Evolutionary conservation across 148 eudicot genomes (phyloP), one percentile per base, ranked within the genome.

Genomic region (Fagopyrum tataricum): DNA sequence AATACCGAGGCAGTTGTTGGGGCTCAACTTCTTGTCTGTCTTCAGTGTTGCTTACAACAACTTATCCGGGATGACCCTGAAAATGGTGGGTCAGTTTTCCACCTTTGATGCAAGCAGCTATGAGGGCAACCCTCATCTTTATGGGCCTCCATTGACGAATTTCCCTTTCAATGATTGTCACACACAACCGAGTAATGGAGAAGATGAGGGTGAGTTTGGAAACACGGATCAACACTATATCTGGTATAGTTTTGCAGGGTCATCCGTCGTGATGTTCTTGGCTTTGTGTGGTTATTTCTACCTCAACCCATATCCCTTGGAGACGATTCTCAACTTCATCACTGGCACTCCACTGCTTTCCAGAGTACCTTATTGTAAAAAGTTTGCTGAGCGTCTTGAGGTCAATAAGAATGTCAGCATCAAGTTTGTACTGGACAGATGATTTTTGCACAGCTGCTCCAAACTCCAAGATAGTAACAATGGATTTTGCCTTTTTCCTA

Each of bases 21-120:
- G 42, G 20, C 39, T 72, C 23, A 18, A 47, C 49, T 72, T 44
- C 37, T 51, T 72, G 53, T 44, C 47, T 13, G 42, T 72, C 40
- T 72, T 72, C 74, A 72, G 49, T 49, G 74, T 49, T 37, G 47
- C 74, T 11, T 20, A 72, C 49, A 72, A 72, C 58, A 46, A 72
- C 49, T 51, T 72, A 17, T 42, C 58, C 13, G 74, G 74, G 23
- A 7, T 47, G 42, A 49, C 31, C 18, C 74, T 26, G 4, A 24
- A 59, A 59, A 18, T 7, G 41, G 44, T 24, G 42, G 72, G 1
- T 47, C 78, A 74, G 6, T 79, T 71, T n/a, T 1, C 10, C 1
- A 75, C 81, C 9, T 79, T 79, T 18, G 75, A 40, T 42, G 58
- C 17, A 43, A 75, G 23, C 47, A 74, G 67, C 49, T 79, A 79